Evolutionary conservation across 257 asterid genomes (phyloP).

Genomic region (Gynochthodes officinalis): DNA sequence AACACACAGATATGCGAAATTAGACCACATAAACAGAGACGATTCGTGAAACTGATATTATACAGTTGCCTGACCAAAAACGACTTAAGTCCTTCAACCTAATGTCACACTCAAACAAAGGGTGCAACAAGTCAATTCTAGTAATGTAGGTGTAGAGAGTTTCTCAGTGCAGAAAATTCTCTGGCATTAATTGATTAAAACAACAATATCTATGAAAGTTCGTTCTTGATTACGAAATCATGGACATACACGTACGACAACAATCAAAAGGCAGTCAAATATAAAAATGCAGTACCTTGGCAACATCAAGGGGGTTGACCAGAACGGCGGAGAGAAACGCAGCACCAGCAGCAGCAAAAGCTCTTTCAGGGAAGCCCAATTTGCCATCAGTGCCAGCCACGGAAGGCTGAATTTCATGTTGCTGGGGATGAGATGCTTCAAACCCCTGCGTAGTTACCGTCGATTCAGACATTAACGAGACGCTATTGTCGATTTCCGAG

Average conservation of each 20-base stretch:
- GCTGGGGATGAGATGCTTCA: conserved; percentile 32
- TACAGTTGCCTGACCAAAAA: neutral
- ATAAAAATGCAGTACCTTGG: conserved; percentile 44
- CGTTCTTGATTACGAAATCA: neutral
- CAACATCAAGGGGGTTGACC: conserved; percentile 92
- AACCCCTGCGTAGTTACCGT: conserved; percentile 32
- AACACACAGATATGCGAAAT: neutral
- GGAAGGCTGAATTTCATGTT: conserved; percentile 18
- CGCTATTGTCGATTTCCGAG: conserved; percentile 26
- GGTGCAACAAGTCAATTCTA: neutral
- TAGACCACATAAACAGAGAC: neutral
- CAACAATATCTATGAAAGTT: neutral
- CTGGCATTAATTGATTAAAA: neutral
- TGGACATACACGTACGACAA: neutral
- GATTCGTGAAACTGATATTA: neutral
- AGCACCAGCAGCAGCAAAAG: conserved; percentile 90
- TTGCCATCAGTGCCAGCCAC: conserved; percentile 27
- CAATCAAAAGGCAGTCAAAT: neutral
- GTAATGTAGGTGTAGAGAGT: neutral
- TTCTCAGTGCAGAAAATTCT: neutral
- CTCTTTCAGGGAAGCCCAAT: conserved; percentile 56
- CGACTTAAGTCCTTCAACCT: neutral
- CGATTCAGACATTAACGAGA: conserved; percentile 53
- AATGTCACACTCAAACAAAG: neutral
- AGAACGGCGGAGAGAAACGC: conserved; percentile 83